A percentile compares a stretch with the other conserved stretches of the same genome.
phyloP scores from a whole-genome alignment of 2,329 filamentous ascomycete genomes.

The Botrytis fabae region DNA sequence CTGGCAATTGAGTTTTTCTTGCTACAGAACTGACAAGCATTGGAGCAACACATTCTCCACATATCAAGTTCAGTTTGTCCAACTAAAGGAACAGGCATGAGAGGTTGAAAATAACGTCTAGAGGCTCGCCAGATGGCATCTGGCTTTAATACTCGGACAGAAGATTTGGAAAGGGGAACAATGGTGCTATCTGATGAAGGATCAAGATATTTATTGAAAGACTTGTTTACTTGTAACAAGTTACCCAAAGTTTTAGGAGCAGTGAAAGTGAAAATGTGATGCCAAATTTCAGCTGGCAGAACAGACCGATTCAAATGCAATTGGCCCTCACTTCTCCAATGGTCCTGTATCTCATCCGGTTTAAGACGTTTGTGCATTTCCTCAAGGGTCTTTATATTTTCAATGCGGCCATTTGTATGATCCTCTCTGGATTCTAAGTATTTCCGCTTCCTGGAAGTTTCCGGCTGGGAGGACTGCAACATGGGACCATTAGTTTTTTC shows the following conservation, averaged over 20 bases:
- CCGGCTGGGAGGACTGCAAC: constrained; percentile 15
- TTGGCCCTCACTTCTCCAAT: constrained; percentile 29
- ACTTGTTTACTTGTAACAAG: constrained; percentile 66
- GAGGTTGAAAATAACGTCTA: constrained; percentile 63
- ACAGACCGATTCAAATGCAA: constrained; percentile 35
- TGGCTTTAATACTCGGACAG: constrained; percentile 50
- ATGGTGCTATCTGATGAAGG: constrained; percentile 44
- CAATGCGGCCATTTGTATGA: constrained; percentile 27
- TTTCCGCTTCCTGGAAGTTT: constrained; percentile 36
- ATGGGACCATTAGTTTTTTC: constrained; percentile 16
- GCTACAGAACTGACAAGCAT: constrained; percentile 67
- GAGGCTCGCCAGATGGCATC: constrained; percentile 71
- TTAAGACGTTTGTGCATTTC: constrained; percentile 37
- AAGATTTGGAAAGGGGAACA: constrained; percentile 43
- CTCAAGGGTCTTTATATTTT: constrained; percentile 24
- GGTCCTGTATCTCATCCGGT: constrained; percentile 29
- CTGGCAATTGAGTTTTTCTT: constrained; percentile 41
- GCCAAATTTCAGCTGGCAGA: constrained; percentile 66
- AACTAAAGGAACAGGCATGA: constrained; percentile 67
- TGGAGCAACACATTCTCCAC: constrained; percentile 68
- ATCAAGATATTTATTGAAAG: constrained; percentile 62
- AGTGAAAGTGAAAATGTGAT: constrained; percentile 67
- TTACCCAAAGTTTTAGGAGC: constrained; percentile 63
- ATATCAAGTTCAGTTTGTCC: constrained; percentile 70
- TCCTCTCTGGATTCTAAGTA: constrained; percentile 27